These are phyloP conservation scores for Hibiscus tridactylites DNA, from an alignment of 345 rosid genomes.

Conservation along the genomic window DNA sequence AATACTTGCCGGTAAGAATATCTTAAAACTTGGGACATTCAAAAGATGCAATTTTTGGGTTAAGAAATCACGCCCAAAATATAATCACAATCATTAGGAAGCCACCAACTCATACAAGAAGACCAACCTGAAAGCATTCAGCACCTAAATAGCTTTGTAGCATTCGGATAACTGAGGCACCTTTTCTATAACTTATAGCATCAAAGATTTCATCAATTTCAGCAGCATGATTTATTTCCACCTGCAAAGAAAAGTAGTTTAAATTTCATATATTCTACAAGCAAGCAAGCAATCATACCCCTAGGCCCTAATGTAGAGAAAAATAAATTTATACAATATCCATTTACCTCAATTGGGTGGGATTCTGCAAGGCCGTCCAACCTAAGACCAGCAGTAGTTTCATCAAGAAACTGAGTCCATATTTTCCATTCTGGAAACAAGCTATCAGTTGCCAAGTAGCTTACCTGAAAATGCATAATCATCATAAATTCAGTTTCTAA, in stretches of 20 bases:
- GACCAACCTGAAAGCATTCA: conserved; percentile 76
- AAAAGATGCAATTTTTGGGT: neutral
- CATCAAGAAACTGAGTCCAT: conserved; percentile 95
- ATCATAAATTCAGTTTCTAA: neutral
- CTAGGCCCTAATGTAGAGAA: neutral
- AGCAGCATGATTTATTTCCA: conserved; percentile 76
- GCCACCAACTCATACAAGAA: conserved; percentile 1
- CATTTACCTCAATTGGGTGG: conserved; percentile 92
- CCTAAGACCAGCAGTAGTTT: conserved; percentile 72
- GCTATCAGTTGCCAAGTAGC: conserved; percentile 86
- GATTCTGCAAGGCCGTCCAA: conserved; percentile 88
- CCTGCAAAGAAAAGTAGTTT: conserved; percentile 30
- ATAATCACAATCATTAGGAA: neutral
- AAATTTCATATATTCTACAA: neutral
- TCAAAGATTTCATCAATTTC: conserved; percentile 92
- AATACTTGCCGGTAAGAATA: neutral
- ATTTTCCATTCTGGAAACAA: conserved; percentile 95
- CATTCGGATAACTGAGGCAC: conserved; percentile 91
- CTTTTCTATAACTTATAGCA: conserved; percentile 85
- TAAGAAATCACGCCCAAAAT: neutral
- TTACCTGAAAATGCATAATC: conserved; percentile 46
- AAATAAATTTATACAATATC: neutral
- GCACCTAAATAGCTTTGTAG: conserved; percentile 96
- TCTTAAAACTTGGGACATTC: neutral
- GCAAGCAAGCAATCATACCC: neutral